These are phyloP conservation scores for Penicillium sp. DNA, from an alignment of 2,329 filamentous ascomycete genomes.

Conservation along the genomic window DNA sequence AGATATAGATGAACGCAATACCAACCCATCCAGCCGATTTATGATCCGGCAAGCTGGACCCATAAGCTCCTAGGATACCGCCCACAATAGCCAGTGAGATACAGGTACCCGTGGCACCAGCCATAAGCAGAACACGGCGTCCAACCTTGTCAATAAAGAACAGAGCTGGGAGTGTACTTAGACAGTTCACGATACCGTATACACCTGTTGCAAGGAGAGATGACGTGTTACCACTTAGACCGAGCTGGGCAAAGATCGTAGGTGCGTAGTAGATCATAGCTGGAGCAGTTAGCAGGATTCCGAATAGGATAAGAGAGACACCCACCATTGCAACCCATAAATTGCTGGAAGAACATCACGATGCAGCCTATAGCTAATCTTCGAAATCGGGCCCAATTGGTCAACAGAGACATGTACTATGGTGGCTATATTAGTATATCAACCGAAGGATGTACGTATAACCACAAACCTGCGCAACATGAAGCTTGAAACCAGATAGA, in stretches of 20 bases:
- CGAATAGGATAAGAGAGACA: constrained; percentile 43
- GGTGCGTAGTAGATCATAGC: constrained; percentile 53
- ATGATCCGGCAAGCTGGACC: constrained; percentile 27
- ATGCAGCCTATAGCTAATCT: constrained; percentile 41
- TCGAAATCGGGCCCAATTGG: constrained; percentile 37
- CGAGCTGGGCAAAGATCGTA: constrained; percentile 49
- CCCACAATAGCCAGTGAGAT: constrained; percentile 39
- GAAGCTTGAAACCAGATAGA: constrained; percentile 30
- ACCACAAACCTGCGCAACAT: constrained; percentile 31
- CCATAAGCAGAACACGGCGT: constrained; percentile 35
- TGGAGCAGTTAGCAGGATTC: background rate
- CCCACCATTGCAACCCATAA: constrained; percentile 48
- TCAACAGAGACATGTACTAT: constrained; percentile 36
- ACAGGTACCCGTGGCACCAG: constrained; percentile 36
- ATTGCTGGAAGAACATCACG: constrained; percentile 49
- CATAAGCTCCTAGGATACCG: constrained; percentile 35
- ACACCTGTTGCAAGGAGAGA: constrained; percentile 40
- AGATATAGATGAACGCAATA: constrained; percentile 42
- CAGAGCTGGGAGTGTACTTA: constrained; percentile 35
- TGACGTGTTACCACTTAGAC: constrained; percentile 38
- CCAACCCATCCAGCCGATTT: constrained; percentile 37
- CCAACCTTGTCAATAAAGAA: constrained; percentile 39
- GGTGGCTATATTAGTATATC: background rate
- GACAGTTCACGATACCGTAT: constrained; percentile 41
- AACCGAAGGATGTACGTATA: background rate